Evolutionary conservation across 768 basidiomycete species (phyloP), one percentile per base, ranked within the genome.

Genomic region (Galerina marginata): DNA sequence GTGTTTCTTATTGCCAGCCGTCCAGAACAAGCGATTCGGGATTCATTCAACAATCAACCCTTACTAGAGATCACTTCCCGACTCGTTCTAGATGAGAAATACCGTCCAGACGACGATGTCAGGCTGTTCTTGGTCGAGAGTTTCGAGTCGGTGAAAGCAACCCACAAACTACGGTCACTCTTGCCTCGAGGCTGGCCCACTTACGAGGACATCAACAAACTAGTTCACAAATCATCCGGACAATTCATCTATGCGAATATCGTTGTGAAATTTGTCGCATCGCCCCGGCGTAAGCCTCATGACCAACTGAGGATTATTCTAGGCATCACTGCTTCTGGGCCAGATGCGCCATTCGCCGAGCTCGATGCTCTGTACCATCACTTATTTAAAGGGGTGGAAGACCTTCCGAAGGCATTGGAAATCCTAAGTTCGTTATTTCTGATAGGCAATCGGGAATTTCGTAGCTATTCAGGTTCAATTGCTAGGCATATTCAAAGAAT

Each of bases 1-100:
- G 47, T 40, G 6, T 51, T 62, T 36, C 23, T 62, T 5, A 43
- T 62, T 9, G 51, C 57, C 16, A 58, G 61, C 25, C 56, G 56
- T 14, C 52, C 57, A 2, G 61, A 62, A 54, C 38, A 33, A 1
- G 48, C 51, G 36, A 54, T 62, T 4, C 47, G 46, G 4, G 52
- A 46, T 9, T 20, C 42, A 15, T 62, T 62, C 39, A 44, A 62
- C 10, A 15, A 37, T 37, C 14, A 42, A 11, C 20, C 20, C 20
- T 20, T 20, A 20, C 20, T 20, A 37, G 46, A 23, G n/a, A 3
- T 14, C 52, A 36, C 14, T 15, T 29, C 2, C 44, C 50, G 43
- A 7, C 29, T 58, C 12, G 40, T 48, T 26, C 50, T 58, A 5
- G 61, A 62, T 25, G 55, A 56, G 10, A 40, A 26, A n/a, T 52